phyloP scores from a whole-genome alignment of 352 stramenopile species.

The Thalassiosira livingstoniorum region DNA sequence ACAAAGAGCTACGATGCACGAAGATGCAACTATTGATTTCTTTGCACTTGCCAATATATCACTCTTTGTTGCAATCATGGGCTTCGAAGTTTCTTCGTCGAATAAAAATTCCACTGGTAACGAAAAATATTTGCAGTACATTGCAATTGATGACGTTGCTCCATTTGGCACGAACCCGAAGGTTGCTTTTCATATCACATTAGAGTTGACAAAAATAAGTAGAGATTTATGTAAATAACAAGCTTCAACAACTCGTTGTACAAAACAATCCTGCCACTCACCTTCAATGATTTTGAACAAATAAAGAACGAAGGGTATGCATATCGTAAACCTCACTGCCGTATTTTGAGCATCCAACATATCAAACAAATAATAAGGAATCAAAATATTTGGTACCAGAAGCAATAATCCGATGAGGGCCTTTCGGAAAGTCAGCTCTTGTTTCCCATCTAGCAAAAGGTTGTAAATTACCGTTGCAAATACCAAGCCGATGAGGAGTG shows the following conservation, averaged over 20 bases:
- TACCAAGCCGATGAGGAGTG: slow-evolving; percentile 11
- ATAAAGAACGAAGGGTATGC: slow-evolving; percentile 36
- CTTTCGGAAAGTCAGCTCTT: slow-evolving; percentile 1
- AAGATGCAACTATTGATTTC: background rate
- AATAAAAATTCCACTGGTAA: slow-evolving; percentile 42
- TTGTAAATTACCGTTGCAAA: slow-evolving; percentile 16
- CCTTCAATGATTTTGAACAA: slow-evolving; percentile 26
- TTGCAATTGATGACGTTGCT: slow-evolving; percentile 1
- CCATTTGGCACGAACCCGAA: slow-evolving; percentile 42
- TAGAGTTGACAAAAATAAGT: background rate
- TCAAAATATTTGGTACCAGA: background rate
- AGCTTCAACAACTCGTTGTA: background rate
- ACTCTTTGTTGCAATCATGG: slow-evolving; percentile 5
- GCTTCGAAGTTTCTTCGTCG: slow-evolving; percentile 30
- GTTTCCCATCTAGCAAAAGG: slow-evolving; percentile 1
- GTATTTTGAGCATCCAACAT: slow-evolving; percentile 14
- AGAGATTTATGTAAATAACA: background rate
- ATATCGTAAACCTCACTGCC: slow-evolving; percentile 33
- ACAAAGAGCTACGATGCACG: slow-evolving; percentile 19
- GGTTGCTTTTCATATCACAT: background rate
- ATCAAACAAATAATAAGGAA: slow-evolving; percentile 20
- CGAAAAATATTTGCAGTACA: slow-evolving; percentile 49
- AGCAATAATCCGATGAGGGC: slow-evolving; percentile 6
- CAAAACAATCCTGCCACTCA: background rate
- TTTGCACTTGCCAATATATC: slow-evolving; percentile 20